phyloP scores from a whole-genome alignment of 2,329 filamentous ascomycete genomes.

The Aspergillus transmontanensis region DNA sequence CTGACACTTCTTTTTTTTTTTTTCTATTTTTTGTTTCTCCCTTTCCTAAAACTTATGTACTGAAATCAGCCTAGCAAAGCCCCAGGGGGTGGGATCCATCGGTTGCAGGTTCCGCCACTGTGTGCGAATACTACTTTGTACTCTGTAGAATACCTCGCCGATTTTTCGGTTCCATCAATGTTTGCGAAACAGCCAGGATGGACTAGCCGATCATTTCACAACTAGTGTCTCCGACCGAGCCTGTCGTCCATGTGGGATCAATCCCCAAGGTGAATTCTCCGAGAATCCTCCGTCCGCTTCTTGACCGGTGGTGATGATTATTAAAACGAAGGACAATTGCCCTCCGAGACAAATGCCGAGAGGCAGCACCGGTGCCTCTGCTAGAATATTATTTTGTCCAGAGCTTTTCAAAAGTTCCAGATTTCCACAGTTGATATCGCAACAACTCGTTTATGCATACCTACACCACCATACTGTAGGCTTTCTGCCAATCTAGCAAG shows the following conservation, averaged over 20 bases:
- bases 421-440: not conserved
- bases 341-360: not conserved
- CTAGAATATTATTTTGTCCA: not conserved
- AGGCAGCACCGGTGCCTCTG: not conserved
- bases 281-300: not conserved
- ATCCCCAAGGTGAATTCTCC: not conserved
- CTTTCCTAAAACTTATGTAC: not conserved
- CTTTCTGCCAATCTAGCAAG: not conserved
- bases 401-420: not conserved
- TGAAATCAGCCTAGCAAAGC: not conserved
- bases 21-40: too few species aligned
- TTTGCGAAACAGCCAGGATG: not conserved
- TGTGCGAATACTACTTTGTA: not conserved
- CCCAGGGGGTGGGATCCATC: not conserved
- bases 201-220: not conserved
- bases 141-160: not conserved
- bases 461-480: not conserved
- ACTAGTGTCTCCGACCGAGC: not conserved
- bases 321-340: not conserved
- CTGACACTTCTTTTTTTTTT: not conserved
- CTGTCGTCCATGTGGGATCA: not conserved
- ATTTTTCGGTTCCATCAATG: not conserved
- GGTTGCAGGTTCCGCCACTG: not conserved
- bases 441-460: not conserved
- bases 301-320: not conserved